Evolutionary conservation across 2,329 filamentous ascomycete genomes (phyloP).

Genomic region (Colletotrichum godetiae): DNA sequence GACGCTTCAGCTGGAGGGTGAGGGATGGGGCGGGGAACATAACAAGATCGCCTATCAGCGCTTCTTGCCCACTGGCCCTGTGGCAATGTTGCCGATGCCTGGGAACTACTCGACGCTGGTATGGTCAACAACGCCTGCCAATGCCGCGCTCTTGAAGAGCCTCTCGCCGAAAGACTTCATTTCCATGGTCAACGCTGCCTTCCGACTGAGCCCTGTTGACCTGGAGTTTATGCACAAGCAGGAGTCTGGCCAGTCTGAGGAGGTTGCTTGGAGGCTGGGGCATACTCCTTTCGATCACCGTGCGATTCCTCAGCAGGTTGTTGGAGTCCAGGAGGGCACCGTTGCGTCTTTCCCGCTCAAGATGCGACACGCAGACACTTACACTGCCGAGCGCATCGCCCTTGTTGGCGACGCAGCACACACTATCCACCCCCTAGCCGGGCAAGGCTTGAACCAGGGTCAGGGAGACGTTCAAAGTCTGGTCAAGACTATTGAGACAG

Average conservation of each 20-base stretch:
- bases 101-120: slow-evolving; percentile 87
- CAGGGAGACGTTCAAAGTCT: slow-evolving; percentile 89
- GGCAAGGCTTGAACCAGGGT: slow-evolving; percentile 94
- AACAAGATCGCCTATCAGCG: slow-evolving; percentile 90
- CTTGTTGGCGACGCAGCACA: slow-evolving; percentile 95
- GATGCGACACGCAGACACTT: slow-evolving; percentile 93
- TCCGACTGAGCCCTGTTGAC: slow-evolving; percentile 83
- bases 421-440: slow-evolving; percentile 92
- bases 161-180: slow-evolving; percentile 79
- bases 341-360: slow-evolving; percentile 92
- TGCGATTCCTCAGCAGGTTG: slow-evolving; percentile 73
- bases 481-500: slow-evolving; percentile 77
- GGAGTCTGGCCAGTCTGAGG: slow-evolving; percentile 70
- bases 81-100: slow-evolving; percentile 91
- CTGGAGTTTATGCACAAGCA: slow-evolving; percentile 83
- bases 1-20: slow-evolving; percentile 78
- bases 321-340: slow-evolving; percentile 80
- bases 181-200: slow-evolving; percentile 92
- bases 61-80: slow-evolving; percentile 91
- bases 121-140: slow-evolving; percentile 90
- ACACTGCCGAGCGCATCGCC: slow-evolving; percentile 89
- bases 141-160: slow-evolving; percentile 82
- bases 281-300: slow-evolving; percentile 70
- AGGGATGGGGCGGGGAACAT: slow-evolving; percentile 63
- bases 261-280: slow-evolving; percentile 84